A percentile compares a stretch with the other conserved stretches of the same genome.
Conservation (phyloP, 2,329 filamentous ascomycete species). For the Trichoderma oligosporum region DNA sequence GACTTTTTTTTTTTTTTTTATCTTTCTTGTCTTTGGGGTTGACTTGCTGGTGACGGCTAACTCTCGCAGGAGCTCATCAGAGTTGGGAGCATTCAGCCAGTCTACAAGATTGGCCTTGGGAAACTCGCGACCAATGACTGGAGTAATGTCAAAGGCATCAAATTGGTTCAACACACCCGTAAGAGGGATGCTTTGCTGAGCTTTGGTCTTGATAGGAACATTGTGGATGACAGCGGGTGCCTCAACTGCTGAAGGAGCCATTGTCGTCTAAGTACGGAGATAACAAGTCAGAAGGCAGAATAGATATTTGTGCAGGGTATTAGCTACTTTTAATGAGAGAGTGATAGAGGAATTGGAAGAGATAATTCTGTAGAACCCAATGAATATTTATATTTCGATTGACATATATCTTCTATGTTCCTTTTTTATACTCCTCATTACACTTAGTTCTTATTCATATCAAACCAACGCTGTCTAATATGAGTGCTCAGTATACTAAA, state of each 20-base stretch:
- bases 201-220: constrained; percentile 14
- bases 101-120: constrained; percentile 57
- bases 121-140: constrained; percentile 60
- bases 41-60: constrained; percentile 61
- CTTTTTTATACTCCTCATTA: not conserved
- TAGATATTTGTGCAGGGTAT: not conserved
- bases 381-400: not conserved
- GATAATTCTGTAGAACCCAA: not conserved
- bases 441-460: not conserved
- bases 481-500: not conserved
- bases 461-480: not conserved
- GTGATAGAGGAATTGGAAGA: not conserved
- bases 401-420: not conserved
- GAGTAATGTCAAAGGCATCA: constrained; percentile 57
- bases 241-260: constrained; percentile 21
- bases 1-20: not conserved
- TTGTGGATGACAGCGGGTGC: constrained; percentile 10
- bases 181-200: constrained; percentile 35
- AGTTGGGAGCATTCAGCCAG: constrained; percentile 56
- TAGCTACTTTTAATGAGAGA: too few relatives aligned
- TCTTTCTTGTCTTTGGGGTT: not conserved
- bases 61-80: constrained; percentile 61
- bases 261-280: not conserved
- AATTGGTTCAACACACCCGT: constrained; percentile 50
- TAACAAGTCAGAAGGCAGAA: not conserved